A percentile compares a stretch with the other conserved stretches of the same genome.
Conservation (phyloP, 2,329 filamentous ascomycete species). For the Pseudophaeomoniella oleicola region DNA sequence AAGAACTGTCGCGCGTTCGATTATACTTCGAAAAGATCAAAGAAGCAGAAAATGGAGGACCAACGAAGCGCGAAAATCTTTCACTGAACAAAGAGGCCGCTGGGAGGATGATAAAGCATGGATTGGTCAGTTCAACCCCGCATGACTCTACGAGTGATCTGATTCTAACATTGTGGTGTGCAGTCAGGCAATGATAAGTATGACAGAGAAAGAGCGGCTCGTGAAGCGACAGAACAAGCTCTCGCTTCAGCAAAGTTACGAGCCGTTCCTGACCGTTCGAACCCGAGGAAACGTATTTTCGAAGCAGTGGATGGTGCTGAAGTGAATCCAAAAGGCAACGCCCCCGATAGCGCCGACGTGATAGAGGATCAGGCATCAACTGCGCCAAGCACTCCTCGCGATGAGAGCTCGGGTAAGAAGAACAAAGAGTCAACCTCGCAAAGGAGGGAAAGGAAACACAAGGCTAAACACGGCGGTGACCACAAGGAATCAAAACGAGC, state of each 20-base stretch:
- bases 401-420: no score
- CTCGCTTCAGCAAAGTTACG: conserved; percentile 31
- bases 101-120: conserved; percentile 66
- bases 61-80: conserved; percentile 37
- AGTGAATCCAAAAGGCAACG: no score
- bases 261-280: no score
- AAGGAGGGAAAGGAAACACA: not conserved
- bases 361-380: no score
- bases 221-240: conserved; percentile 34
- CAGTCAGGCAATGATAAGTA: conserved; percentile 36
- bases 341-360: no score
- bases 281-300: no score
- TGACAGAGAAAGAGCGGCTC: conserved; percentile 34
- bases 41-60: conserved; percentile 38
- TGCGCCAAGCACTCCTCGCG: no score
- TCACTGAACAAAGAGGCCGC: conserved; percentile 62
- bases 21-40: conserved; percentile 93
- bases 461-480: not conserved
- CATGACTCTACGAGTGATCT: not conserved
- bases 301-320: no score
- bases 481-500: no score
- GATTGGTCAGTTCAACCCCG: conserved; percentile 43
- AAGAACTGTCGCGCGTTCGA: conserved; percentile 71
- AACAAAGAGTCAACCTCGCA: not conserved
- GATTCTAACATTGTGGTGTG: not conserved